These are phyloP conservation scores for Mycena rebaudengoi DNA, from an alignment of 768 basidiomycete genomes.

Conservation along the genomic window DNA sequence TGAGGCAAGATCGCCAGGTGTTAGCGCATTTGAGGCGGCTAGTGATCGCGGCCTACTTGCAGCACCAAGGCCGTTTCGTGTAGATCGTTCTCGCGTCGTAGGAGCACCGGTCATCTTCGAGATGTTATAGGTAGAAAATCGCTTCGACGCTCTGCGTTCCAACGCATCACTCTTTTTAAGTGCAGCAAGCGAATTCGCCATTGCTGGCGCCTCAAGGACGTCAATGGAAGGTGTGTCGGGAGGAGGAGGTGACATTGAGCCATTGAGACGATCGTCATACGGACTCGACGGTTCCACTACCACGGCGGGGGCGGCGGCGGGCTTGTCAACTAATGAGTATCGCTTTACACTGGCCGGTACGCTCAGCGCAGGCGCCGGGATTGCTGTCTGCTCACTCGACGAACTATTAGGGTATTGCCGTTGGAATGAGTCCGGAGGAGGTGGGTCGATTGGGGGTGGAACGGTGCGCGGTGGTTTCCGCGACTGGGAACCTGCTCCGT, in stretches of 20 bases:
- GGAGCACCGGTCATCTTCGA: slow-evolving; percentile 86
- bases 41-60: slow-evolving; percentile 75
- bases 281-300: slow-evolving; percentile 61
- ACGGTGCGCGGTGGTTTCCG: slow-evolving; percentile 20
- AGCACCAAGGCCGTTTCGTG: slow-evolving; percentile 47
- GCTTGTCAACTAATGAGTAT: slow-evolving; percentile 82
- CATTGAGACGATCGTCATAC: slow-evolving; percentile 40
- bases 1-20: slow-evolving; percentile 75
- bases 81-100: slow-evolving; percentile 55
- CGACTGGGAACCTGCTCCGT: slow-evolving; percentile 3
- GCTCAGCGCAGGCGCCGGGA: slow-evolving; percentile 40
- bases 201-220: slow-evolving; percentile 61
- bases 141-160: slow-evolving; percentile 92
- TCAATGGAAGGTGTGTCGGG: slow-evolving; percentile 49
- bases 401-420: slow-evolving; percentile 29
- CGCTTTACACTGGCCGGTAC: slow-evolving; percentile 79
- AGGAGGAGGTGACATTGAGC: slow-evolving; percentile 44
- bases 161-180: slow-evolving; percentile 87
- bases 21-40: slow-evolving; percentile 68
- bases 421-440: slow-evolving; percentile 18
- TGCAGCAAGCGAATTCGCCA: slow-evolving; percentile 86
- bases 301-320: slow-evolving; percentile 61
- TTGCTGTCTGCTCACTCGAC: slow-evolving; percentile 29
- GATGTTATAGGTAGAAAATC: slow-evolving; percentile 94
- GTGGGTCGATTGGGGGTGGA: slow-evolving; percentile 26